Percentiles rank a stretch among this genome's conserved stretches.
Conservation (phyloP, 805 yeast species). For the Suhomyces sp. region DNA sequence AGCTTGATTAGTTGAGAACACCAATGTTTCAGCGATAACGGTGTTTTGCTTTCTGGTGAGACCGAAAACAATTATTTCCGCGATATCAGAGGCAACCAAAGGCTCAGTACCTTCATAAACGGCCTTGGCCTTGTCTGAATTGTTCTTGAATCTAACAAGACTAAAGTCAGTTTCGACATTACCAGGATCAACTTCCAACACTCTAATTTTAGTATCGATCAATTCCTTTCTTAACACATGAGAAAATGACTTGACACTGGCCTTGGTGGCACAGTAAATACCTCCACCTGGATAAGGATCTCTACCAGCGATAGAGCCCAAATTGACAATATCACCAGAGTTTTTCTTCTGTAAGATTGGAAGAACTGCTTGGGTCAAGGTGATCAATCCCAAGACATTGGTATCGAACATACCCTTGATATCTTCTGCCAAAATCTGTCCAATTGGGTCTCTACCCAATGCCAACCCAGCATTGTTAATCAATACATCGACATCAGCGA, state of each 20-base stretch:
- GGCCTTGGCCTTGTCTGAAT: constrained; percentile 54
- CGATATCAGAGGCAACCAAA: constrained; percentile 70
- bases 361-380: constrained; percentile 76
- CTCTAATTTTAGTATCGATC: constrained; percentile 66
- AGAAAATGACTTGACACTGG: constrained; percentile 69
- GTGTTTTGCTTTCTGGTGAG: constrained; percentile 68
- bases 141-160: constrained; percentile 63
- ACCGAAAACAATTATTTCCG: constrained; percentile 69
- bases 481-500: constrained; percentile 63
- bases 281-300: constrained; percentile 80
- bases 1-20: constrained; percentile 86
- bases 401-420: constrained; percentile 77
- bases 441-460: constrained; percentile 73
- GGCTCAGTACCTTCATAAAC: constrained; percentile 71
- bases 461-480: constrained; percentile 79
- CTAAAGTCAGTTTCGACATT: constrained; percentile 79
- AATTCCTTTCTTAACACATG: constrained; percentile 73
- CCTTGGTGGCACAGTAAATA: constrained; percentile 74
- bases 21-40: constrained; percentile 76
- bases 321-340: constrained; percentile 68
- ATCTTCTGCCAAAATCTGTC: constrained; percentile 62
- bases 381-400: constrained; percentile 83
- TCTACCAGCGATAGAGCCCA: constrained; percentile 79
- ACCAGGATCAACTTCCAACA: constrained; percentile 77
- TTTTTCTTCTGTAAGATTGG: constrained; percentile 69